Evolutionary conservation across 176 grass and related monocot genomes (phyloP).

Genomic region (Rhynchospora breviuscula): DNA sequence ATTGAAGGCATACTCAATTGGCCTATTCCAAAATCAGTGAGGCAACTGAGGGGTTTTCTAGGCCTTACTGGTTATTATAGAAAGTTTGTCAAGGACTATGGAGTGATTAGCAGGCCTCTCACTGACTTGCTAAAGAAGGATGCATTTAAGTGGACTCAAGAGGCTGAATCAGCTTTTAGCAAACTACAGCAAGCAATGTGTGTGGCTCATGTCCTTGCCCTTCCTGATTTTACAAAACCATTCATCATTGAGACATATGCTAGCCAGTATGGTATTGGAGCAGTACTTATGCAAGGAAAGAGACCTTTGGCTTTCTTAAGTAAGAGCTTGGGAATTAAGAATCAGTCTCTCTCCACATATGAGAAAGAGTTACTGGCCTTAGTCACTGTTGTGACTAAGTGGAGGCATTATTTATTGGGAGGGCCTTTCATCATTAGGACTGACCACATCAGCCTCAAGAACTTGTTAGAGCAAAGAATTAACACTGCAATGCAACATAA

Average conservation of each 20-base stretch:
- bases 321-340: not conserved
- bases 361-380: not conserved
- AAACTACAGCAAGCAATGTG: not conserved
- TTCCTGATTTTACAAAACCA: not conserved
- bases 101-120: too few species aligned
- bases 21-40: too few species aligned
- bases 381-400: not conserved
- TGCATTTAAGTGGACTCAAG: too few species aligned
- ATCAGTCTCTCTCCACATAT: not conserved
- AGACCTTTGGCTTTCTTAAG: not conserved
- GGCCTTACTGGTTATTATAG: too few species aligned
- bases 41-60: too few species aligned
- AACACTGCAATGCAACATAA: not conserved
- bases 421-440: not conserved
- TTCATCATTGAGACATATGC: not conserved
- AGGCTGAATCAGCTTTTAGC: not conserved
- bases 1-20: too few species aligned
- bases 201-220: not conserved
- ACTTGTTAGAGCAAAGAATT: not conserved
- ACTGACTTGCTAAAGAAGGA: too few species aligned
- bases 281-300: not conserved
- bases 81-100: too few species aligned
- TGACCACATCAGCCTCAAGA: not conserved
- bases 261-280: not conserved
- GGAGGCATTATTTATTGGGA: slow-evolving; percentile 8